Conservation (phyloP, 768 basidiomycete species). For the Pisolithus albus region DNA sequence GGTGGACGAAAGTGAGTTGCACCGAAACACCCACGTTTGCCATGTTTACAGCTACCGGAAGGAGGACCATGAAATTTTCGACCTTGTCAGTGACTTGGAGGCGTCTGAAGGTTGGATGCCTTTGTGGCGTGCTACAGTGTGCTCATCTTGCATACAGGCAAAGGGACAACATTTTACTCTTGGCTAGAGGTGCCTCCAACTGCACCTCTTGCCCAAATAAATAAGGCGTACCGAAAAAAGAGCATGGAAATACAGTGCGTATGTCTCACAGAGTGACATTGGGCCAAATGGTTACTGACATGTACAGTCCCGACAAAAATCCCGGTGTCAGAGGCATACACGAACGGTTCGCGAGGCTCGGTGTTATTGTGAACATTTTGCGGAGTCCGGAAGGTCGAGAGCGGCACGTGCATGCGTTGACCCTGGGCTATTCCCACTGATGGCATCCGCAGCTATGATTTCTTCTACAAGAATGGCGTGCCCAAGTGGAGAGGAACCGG, state of each 20-base stretch:
- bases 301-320: conserved; percentile 88
- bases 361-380: conserved; percentile 78
- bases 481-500: conserved; percentile 95
- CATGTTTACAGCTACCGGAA: conserved; percentile 22
- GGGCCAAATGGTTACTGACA: not conserved
- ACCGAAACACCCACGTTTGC: not conserved
- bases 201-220: conserved; percentile 71
- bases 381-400: conserved; percentile 68
- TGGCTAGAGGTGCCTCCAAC: conserved; percentile 78
- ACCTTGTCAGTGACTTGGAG: conserved; percentile 79
- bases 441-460: conserved; percentile 57
- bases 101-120: conserved; percentile 59
- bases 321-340: conserved; percentile 74
- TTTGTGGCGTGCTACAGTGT: not conserved
- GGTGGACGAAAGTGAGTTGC: conserved; percentile 62
- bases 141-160: conserved; percentile 38
- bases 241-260: conserved; percentile 86
- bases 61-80: conserved; percentile 97
- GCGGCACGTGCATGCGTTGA: conserved; percentile 42
- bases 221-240: conserved; percentile 86
- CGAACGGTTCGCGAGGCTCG: conserved; percentile 88
- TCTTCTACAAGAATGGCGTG: conserved; percentile 97
- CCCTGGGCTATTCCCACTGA: not conserved
- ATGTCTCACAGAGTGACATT: not conserved
- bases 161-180: conserved; percentile 93